Evolutionary conservation across 2,329 filamentous ascomycete genomes (phyloP), one percentile per base, ranked within the genome.

Genomic region (Aspergillus sp.): DNA sequence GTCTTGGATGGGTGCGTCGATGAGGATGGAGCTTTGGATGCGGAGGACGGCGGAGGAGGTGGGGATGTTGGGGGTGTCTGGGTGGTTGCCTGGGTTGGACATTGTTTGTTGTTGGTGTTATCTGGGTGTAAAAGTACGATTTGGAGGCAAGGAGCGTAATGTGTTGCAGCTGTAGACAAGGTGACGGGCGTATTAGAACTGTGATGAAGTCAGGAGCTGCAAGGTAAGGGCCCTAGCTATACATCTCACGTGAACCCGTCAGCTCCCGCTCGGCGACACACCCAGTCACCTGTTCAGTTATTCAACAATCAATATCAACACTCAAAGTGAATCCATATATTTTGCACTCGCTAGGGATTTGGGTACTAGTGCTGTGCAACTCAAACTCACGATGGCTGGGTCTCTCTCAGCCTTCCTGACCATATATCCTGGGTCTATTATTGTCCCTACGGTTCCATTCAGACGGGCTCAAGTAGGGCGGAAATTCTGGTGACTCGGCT

Each of bases 1-100:
- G n/a, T 71, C 64, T 20, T 71, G 61, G 3, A 77, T 69, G 8
- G 77, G 71, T 2, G 78, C 78, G 43, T 68, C 63, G 65, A 80
- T 78, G 32, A 65, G 61, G 44, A 64, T 71, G 51, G 73, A 69
- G 65, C 70, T 71, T 54, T 70, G 64, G 56, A 72, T 57, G 59
- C 71, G 65, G 42, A 72, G 62, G 45, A 63, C 58, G 42, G 73
- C 70, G 34, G 68, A 57, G 12, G 65, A 62, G 36, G 66, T 62
- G 30, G 65, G 53, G 58, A 76, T 74, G 58, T 62, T 69, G 6
- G 73, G 68, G 8, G 64, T 65, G 17, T 66, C 44, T 43, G 17
- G 51, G 64, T 70, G 39, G 24, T 32, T 43, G 38, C 34, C 34
- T 36, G 34, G 32, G 17, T 36, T 6, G 18, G 48, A 50, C 48